phyloP scores from a whole-genome alignment of 2,329 filamentous ascomycete species.

The Alternaria gansuensis region DNA sequence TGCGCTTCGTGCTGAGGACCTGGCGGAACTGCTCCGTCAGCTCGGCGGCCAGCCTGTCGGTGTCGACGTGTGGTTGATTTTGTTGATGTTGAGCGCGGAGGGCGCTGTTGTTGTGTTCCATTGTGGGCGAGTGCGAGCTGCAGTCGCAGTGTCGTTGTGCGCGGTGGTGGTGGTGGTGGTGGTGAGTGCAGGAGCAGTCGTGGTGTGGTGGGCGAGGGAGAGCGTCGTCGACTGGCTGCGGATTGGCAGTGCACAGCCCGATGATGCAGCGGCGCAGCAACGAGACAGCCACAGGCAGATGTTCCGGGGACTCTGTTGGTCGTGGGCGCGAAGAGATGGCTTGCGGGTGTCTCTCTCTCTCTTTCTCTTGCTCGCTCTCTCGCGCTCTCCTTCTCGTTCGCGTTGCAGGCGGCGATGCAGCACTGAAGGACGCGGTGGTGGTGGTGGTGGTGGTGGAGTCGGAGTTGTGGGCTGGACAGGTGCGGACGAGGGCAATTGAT shows the following conservation, averaged over 20 bases:
- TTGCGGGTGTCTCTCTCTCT: constrained; percentile 1
- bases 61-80: constrained; percentile 33
- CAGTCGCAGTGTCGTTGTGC: constrained; percentile 25
- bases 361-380: not conserved
- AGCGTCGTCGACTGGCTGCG: constrained; percentile 26
- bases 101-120: constrained; percentile 49
- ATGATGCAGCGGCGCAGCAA: constrained; percentile 35
- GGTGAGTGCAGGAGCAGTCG: constrained; percentile 11
- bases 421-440: constrained; percentile 13
- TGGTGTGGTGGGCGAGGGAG: constrained; percentile 16
- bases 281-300: constrained; percentile 21
- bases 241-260: constrained; percentile 34
- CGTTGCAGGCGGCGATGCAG: constrained; percentile 21
- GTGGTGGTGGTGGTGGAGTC: constrained; percentile 21
- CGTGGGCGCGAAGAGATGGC: constrained; percentile 8
- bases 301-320: constrained; percentile 21
- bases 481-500: constrained; percentile 26
- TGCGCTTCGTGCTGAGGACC: constrained; percentile 82
- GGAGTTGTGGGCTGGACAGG: constrained; percentile 20
- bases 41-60: constrained; percentile 68
- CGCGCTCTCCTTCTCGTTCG: too few relatives aligned
- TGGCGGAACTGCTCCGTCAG: constrained; percentile 87
- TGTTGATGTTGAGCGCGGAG: constrained; percentile 35
- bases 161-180: constrained; percentile 16
- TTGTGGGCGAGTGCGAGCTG: constrained; percentile 36